Base-by-base conservation (phyloP, 164 flowering plant genomes). In the Berberis thunbergii region DNA sequence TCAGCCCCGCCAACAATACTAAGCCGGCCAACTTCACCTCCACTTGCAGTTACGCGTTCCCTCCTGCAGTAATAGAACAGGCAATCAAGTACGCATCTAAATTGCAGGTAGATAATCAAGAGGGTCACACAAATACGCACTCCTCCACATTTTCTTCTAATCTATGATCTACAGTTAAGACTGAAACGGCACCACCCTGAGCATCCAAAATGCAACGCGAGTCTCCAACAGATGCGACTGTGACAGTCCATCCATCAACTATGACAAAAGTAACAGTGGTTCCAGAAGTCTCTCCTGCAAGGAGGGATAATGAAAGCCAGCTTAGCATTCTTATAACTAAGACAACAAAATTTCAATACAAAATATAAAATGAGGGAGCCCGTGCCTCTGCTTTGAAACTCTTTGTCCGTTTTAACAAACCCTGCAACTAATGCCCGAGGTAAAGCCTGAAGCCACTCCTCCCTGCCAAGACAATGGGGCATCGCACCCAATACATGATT, bases 11-110 rank as follows among this genome's bases (percentile, higher is more conserved):
- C 97, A 70, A 78, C 74, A 60, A 86, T 77, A 74, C 88, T 84
- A 52, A 88, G 91, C 77, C 97, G 78, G 45, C 97, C 96, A 59
- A 91, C 94, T 84, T 88, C 91, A 45, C 97, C 97, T 45, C 97
- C 97, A 77, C 97, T 88, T 7, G 93, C 97, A 63, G 89, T 79
- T 0, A 91, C 96, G 43, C 97, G 87, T 62, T 85, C 88, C 69
- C 97, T 81, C 84, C 97, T 90, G 77, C 70, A 77, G 60, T 69
- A 43, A 60, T 26, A 70, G 45, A 38, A 66, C 1, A 55, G 69
- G n/a, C 58, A 57, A 64, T 26, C 66, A 49, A 73, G 10, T 41
- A 7, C 43, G 52, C 50, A 59, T 43, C 11, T 56, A 46, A 41
- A 57, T 41, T 62, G 40, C 43, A 42, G 3, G 26, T 44, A 64